phyloP scores from a whole-genome alignment of 1,284 basidiomycete species.

The Tylopilus sp. region DNA sequence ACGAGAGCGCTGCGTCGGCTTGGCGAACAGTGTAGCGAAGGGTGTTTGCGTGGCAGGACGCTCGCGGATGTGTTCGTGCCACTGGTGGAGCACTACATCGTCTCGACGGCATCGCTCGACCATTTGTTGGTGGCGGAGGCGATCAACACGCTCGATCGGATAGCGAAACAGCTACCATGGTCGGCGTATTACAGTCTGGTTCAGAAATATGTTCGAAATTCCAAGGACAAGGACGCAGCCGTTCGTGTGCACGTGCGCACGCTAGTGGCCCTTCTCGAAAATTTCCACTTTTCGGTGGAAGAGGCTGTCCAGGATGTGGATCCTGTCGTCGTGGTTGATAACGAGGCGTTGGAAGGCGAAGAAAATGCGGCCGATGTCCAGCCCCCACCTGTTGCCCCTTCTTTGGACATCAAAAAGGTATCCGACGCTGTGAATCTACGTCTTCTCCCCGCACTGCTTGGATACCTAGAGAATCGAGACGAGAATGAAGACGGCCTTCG shows the following conservation, averaged over 20 bases:
- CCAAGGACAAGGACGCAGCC: constrained; percentile 76
- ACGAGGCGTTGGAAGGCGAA: constrained; percentile 42
- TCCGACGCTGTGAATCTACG: constrained; percentile 82
- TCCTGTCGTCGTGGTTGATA: constrained; percentile 40
- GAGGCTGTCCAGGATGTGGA: constrained; percentile 49
- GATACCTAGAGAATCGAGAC: constrained; percentile 86
- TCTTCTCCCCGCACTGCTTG: constrained; percentile 82
- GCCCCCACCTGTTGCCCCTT: constrained; percentile 23
- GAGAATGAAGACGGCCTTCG: constrained; percentile 88
- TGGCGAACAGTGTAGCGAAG: constrained; percentile 83
- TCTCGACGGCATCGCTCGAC: constrained; percentile 76
- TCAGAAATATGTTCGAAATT: constrained; percentile 85
- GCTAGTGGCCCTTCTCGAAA: constrained; percentile 89
- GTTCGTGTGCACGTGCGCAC: constrained; percentile 91
- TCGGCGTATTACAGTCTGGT: constrained; percentile 87
- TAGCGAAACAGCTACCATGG: constrained; percentile 86
- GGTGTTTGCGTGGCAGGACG: constrained; percentile 77
- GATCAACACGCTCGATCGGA: constrained; percentile 79
- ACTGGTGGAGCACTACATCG: constrained; percentile 86
- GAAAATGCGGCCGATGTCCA: constrained; percentile 33
- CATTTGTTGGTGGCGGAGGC: constrained; percentile 95
- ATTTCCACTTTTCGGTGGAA: constrained; percentile 91
- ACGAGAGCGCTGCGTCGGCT: constrained; percentile 90
- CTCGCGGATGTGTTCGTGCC: constrained; percentile 91
- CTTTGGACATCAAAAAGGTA: constrained; percentile 58